A percentile compares a stretch with the other conserved stretches of the same genome.
Conservation (phyloP, 495 filamentous ascomycete genomes). For the Penicillium chermesinum region DNA sequence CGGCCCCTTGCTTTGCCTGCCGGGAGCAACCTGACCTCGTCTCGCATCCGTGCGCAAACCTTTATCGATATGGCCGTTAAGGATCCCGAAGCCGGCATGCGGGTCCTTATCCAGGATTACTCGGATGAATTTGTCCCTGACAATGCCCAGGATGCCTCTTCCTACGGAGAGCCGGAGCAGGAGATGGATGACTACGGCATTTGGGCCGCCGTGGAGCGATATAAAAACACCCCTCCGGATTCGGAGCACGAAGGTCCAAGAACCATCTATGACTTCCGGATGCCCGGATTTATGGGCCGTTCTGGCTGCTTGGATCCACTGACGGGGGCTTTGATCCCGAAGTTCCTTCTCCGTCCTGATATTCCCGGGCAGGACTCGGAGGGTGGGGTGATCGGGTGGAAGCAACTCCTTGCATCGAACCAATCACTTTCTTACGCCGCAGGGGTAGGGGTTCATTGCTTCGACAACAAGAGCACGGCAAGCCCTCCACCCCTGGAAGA, state of each 20-base stretch:
- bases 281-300: conserved; percentile 44
- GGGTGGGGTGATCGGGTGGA: conserved; percentile 44
- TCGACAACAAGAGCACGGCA: conserved; percentile 25
- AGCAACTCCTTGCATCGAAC: conserved; percentile 40
- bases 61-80: conserved; percentile 47
- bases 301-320: conserved; percentile 25
- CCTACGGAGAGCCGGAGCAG: conserved; percentile 32
- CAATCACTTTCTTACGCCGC: conserved; percentile 39
- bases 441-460: conserved; percentile 37
- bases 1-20: conserved; percentile 40
- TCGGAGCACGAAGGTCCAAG: conserved; percentile 31
- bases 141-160: conserved; percentile 25
- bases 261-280: conserved; percentile 38
- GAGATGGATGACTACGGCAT: conserved; percentile 37
- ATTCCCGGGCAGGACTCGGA: conserved; percentile 40
- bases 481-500: conserved; percentile 27
- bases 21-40: conserved; percentile 43
- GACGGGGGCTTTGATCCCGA: conserved; percentile 34
- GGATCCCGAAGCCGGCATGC: conserved; percentile 40
- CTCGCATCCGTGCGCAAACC: conserved; percentile 45
- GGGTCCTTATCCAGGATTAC: conserved; percentile 40
- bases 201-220: conserved; percentile 27
- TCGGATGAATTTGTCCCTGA: conserved; percentile 40
- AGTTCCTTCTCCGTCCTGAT: conserved; percentile 43
- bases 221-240: conserved; percentile 17